These are phyloP conservation scores for Brassica cretica DNA, from an alignment of 345 rosid genomes.

Conservation along the genomic window DNA sequence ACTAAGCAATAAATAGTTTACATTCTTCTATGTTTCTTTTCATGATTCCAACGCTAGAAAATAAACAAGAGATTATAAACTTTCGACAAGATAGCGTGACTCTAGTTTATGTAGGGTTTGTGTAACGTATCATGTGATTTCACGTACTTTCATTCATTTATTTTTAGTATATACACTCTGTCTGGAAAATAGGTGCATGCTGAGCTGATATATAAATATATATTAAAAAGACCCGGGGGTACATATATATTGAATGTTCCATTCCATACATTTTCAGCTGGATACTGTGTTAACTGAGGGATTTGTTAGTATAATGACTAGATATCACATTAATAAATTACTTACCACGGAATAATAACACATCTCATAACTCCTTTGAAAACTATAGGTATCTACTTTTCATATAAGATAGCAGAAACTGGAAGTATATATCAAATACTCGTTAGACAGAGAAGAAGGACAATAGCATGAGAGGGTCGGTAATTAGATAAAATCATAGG, in stretches of 20 bases:
- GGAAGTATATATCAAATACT: background rate
- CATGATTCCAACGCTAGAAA: conserved; percentile 4
- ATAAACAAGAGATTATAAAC: background rate
- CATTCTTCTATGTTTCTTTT: conserved; percentile 25
- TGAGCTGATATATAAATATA: background rate
- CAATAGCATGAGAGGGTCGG: conserved; percentile 16
- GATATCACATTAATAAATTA: background rate
- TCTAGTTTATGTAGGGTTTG: background rate
- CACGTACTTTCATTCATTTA: background rate
- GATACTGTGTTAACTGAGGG: background rate
- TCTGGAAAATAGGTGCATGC: background rate
- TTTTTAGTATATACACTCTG: background rate
- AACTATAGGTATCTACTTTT: background rate
- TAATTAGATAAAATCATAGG: background rate
- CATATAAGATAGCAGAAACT: background rate
- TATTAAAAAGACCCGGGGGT: no score
- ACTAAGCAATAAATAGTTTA: background rate
- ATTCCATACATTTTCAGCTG: background rate
- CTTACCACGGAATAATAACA: background rate
- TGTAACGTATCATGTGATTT: background rate
- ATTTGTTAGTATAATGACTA: background rate
- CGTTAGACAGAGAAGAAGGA: background rate
- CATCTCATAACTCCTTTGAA: background rate
- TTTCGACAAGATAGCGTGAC: background rate
- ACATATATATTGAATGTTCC: background rate